Evolutionary conservation across 164 flowering plant species (phyloP).

Genomic region (Magnolia changhungtana): DNA sequence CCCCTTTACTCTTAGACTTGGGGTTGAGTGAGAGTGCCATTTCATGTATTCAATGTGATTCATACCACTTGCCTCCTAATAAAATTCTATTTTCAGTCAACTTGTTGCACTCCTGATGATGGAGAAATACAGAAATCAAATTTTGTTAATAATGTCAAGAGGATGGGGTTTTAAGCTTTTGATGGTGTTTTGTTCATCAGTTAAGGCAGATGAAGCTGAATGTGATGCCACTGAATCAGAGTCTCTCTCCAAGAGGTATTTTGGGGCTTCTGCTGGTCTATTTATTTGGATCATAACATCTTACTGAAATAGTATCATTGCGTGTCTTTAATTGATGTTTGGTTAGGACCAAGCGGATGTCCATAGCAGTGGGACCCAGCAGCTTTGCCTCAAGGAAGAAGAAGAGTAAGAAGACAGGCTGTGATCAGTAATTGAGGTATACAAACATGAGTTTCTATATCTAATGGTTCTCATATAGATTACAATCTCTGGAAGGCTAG

Average conservation of each 20-base stretch:
- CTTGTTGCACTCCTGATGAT: too few relatives aligned
- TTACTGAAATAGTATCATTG: neutral
- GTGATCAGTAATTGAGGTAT: conserved; percentile 3
- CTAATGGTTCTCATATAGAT: neutral
- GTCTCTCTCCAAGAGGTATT: conserved; percentile 55
- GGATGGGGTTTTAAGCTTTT: conserved; percentile 1
- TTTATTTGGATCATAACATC: neutral
- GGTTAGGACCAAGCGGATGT: conserved; percentile 69
- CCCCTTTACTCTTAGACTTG: too few relatives aligned
- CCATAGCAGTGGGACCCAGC: conserved; percentile 73
- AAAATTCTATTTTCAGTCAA: too few relatives aligned
- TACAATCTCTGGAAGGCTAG: neutral
- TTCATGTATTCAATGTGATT: too few relatives aligned
- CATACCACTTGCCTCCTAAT: too few relatives aligned
- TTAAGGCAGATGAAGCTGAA: conserved; percentile 22
- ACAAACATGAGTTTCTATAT: neutral
- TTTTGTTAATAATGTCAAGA: neutral
- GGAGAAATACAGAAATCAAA: too few relatives aligned
- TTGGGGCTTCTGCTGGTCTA: neutral
- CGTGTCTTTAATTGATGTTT: neutral
- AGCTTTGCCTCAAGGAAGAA: conserved; percentile 81
- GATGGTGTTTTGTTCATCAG: conserved; percentile 16
- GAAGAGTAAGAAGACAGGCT: conserved; percentile 31
- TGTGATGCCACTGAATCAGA: conserved; percentile 26
- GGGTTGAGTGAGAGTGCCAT: too few relatives aligned